phyloP scores from a whole-genome alignment of 768 basidiomycete genomes.

The Mycena venus region DNA sequence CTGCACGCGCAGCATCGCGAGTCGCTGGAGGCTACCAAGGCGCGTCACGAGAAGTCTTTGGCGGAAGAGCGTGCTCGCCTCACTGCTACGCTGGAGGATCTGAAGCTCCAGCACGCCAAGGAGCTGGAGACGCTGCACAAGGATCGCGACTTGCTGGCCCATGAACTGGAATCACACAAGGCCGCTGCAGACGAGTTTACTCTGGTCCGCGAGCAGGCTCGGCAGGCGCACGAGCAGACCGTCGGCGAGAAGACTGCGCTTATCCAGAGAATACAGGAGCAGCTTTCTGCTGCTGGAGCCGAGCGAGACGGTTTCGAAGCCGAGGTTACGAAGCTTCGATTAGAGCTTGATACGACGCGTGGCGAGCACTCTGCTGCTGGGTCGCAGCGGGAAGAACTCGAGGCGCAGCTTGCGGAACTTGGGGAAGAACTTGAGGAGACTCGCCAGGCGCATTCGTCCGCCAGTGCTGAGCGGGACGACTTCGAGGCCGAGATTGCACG shows the following conservation, averaged over 20 bases:
- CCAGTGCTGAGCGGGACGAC: conserved; percentile 61
- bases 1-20: conserved; percentile 52
- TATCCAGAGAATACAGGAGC: conserved; percentile 63
- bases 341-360: conserved; percentile 70
- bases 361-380: conserved; percentile 67
- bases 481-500: conserved; percentile 63
- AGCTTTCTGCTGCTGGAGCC: conserved; percentile 59
- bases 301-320: conserved; percentile 60
- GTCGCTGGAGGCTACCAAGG: conserved; percentile 51
- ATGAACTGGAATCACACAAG: conserved; percentile 76
- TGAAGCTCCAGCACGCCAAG: conserved; percentile 62
- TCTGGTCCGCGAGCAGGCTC: conserved; percentile 56
- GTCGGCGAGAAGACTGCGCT: conserved; percentile 63
- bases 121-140: conserved; percentile 62
- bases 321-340: conserved; percentile 66
- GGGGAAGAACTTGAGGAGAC: conserved; percentile 70
- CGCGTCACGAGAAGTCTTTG: conserved; percentile 53
- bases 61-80: conserved; percentile 63
- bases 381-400: conserved; percentile 59
- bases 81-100: conserved; percentile 59
- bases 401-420: conserved; percentile 62
- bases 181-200: conserved; percentile 65
- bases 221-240: conserved; percentile 58
- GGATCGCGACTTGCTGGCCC: conserved; percentile 62
- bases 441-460: conserved; percentile 49